These are phyloP conservation scores for Phtheirospermum japonicum DNA, from an alignment of 257 asterid genomes.

Conservation along the genomic window DNA sequence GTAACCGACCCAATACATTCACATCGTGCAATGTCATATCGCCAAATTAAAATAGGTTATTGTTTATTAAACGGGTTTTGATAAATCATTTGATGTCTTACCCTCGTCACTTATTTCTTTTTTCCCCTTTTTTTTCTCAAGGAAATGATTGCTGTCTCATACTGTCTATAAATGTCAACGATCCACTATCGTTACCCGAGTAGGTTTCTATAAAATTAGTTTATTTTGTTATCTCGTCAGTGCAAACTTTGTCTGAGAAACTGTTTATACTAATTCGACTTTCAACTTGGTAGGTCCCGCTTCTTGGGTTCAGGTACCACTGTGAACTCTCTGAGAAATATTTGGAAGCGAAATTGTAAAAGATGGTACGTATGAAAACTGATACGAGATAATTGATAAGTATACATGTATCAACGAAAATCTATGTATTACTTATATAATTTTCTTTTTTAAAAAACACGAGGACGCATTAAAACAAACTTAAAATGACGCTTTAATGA, in stretches of 20 bases:
- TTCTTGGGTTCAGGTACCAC: constrained; percentile 62
- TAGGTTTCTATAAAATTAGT: constrained; percentile 27
- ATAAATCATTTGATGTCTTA: background rate
- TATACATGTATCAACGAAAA: too few species aligned
- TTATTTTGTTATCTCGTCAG: constrained; percentile 6
- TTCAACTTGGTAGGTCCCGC: constrained; percentile 56
- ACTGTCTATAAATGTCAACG: constrained; percentile 48
- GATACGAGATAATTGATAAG: too few species aligned
- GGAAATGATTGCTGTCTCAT: constrained; percentile 58
- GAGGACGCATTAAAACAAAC: background rate
- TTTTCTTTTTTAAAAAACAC: too few species aligned
- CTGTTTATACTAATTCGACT: constrained; percentile 25
- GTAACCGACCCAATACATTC: constrained; percentile 50
- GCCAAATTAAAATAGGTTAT: constrained; percentile 64
- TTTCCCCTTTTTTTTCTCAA: constrained; percentile 21
- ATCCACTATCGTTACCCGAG: constrained; percentile 75
- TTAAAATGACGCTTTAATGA: background rate
- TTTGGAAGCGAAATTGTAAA: constrained; percentile 52
- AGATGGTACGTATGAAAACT: constrained; percentile 46
- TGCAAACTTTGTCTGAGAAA: background rate
- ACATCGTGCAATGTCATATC: constrained; percentile 48
- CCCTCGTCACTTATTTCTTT: constrained; percentile 12
- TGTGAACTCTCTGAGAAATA: constrained; percentile 40
- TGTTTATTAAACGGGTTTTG: background rate
- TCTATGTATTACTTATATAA: too few species aligned